phyloP scores from a whole-genome alignment of 2,329 filamentous ascomycete genomes.

The Ilyonectria sp. region DNA sequence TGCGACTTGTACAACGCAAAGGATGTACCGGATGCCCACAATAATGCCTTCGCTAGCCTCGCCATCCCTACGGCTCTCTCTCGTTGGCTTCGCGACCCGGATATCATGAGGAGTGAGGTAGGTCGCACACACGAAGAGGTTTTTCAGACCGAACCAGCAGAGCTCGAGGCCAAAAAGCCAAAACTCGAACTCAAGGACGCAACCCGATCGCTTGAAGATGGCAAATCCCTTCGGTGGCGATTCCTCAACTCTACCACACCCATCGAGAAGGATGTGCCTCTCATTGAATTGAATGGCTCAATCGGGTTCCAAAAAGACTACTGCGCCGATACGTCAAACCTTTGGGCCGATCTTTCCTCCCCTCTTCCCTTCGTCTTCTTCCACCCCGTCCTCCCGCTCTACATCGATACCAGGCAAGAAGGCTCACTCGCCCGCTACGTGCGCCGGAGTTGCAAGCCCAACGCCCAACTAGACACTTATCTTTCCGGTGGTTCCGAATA shows the following conservation, averaged over 20 bases:
- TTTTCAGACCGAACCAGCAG: conserved; percentile 70
- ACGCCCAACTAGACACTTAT: conserved; percentile 89
- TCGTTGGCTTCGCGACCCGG: conserved; percentile 83
- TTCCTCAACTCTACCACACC: conserved; percentile 68
- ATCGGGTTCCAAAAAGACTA: conserved; percentile 83
- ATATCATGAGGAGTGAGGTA: conserved; percentile 77
- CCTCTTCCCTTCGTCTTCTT: conserved; percentile 87
- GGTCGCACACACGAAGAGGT: conserved; percentile 77
- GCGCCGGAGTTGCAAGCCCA: conserved; percentile 92
- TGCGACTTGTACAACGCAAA: conserved; percentile 79
- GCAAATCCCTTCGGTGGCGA: conserved; percentile 75
- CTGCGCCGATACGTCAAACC: conserved; percentile 75
- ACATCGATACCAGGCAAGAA: conserved; percentile 91
- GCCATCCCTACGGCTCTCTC: conserved; percentile 82
- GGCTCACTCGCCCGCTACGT: conserved; percentile 90
- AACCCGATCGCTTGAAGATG: conserved; percentile 52
- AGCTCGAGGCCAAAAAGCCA: conserved; percentile 60
- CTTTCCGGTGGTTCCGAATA: conserved; percentile 85
- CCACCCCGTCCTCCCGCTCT: conserved; percentile 89
- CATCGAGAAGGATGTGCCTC: conserved; percentile 70
- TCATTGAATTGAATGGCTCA: conserved; percentile 83
- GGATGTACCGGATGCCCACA: conserved; percentile 72
- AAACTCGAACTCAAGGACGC: conserved; percentile 67
- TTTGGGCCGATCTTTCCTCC: conserved; percentile 77
- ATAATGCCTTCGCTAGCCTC: conserved; percentile 85